Conservation (phyloP, 441 rosid species). For the Adansonia grandidieri region DNA sequence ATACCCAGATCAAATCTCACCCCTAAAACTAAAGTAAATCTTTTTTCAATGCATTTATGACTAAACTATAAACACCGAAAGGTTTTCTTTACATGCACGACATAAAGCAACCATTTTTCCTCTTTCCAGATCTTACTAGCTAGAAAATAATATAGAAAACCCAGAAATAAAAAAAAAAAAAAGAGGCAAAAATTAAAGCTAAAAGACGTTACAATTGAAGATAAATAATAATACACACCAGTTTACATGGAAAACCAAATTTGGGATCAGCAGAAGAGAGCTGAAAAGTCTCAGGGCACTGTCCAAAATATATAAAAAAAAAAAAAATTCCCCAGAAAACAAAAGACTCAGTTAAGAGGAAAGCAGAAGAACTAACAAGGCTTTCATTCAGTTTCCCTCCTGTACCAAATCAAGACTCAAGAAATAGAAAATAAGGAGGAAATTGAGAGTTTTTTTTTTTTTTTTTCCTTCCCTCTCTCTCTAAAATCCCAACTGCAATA, state of each 20-base stretch:
- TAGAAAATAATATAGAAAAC: constrained; percentile 25
- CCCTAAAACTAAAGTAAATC: constrained; percentile 15
- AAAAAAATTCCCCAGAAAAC: constrained; percentile 23
- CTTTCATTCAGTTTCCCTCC: constrained; percentile 22
- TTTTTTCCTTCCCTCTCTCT: not conserved
- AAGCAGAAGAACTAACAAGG: not conserved
- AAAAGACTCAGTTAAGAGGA: constrained; percentile 32
- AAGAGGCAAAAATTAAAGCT: constrained; percentile 24
- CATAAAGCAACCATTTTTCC: constrained; percentile 16
- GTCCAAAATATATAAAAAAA: constrained; percentile 9
- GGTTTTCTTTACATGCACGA: constrained; percentile 30
- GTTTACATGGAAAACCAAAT: constrained; percentile 33
- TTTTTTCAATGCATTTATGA: constrained; percentile 27
- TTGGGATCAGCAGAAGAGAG: constrained; percentile 42
- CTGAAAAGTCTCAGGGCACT: constrained; percentile 23
- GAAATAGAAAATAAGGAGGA: constrained; percentile 18
- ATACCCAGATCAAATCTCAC: constrained; percentile 42
- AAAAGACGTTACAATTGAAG: constrained; percentile 23
- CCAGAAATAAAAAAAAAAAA: constrained; percentile 23
- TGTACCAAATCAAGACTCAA: constrained; percentile 1
- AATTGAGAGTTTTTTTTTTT: constrained; percentile 10
- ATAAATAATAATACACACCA: constrained; percentile 45
- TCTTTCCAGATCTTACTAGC: constrained; percentile 57
- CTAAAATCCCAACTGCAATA: constrained; percentile 33
- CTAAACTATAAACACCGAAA: constrained; percentile 27